Evolutionary conservation across 306 rosid genomes (phyloP), one percentile per base, ranked within the genome.

Genomic region (Acacia acuminata): DNA sequence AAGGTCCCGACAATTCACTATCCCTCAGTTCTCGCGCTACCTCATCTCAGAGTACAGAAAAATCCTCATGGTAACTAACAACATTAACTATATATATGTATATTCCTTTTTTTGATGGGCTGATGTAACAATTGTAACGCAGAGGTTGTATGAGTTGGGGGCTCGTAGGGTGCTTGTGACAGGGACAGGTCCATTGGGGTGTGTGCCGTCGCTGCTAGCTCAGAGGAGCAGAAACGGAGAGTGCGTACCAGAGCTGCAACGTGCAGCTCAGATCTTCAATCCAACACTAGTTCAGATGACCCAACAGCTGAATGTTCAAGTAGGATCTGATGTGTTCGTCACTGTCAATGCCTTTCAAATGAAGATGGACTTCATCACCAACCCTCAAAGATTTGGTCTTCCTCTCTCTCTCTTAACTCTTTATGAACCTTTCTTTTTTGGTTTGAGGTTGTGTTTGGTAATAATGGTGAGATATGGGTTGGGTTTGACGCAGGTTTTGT

Each of bases 81-180:
- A 5, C 16, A 61, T 61, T 61, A 12, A 4, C 15, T 1, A 36
- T 36, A 36, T 36, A 34, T 4, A 36, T 36, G 5, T 36, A 38
- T 38, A 38, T 38, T 38, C 42, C 42, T 0, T 38, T 38, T 38
- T 38, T 38, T 4, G 8, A 38, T 60, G 32, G 14, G 66, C 34
- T 60, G 27, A 60, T 60, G 15, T 60, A 24, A 60, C 32, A 11
- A 22, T 3, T 7, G 42, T 38, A 1, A 20, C 77, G 77, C 71
- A 88, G 90, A 86, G 81, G 17, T 5, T 89, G 51, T 81, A 77
- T 55, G 85, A 86, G 30, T 77, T 88, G 77, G 95, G 90, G n/a
- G 93, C 81, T 19, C 85, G 88, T 2, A 89, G 89, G 55, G 93
- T 91, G 38, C 22, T 91, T 38, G 93, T 91, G 53, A 89, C 91